phyloP scores from a whole-genome alignment of 108 stramenopile genomes.

The Nannochloropsis gaditana region DNA sequence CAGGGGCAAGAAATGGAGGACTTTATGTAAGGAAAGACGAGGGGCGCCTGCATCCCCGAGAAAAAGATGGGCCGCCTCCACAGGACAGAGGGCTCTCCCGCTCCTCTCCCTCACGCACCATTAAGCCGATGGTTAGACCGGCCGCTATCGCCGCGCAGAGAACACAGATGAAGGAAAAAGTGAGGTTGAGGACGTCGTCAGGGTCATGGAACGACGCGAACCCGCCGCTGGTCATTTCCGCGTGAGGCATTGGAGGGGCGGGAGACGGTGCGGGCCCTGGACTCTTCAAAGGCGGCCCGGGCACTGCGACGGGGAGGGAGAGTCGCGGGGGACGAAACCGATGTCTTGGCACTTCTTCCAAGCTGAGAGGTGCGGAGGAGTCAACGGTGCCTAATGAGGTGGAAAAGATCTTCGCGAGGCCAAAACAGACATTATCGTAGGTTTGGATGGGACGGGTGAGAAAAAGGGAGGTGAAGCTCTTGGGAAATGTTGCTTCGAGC shows the following conservation, averaged over 20 bases:
- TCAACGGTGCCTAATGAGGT: background rate
- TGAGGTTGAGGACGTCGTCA: background rate
- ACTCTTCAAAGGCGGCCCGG: background rate
- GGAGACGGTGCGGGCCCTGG: background rate
- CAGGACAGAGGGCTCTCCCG: background rate
- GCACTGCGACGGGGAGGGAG: background rate
- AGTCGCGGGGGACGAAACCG: background rate
- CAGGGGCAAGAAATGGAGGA: background rate
- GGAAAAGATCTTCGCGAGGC: background rate
- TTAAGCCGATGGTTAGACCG: slow-evolving; percentile 86
- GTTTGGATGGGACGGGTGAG: background rate
- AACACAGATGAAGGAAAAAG: slow-evolving; percentile 57
- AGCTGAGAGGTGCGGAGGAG: background rate
- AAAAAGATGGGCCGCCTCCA: no score
- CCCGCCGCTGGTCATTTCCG: background rate
- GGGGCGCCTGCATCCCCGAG: no score
- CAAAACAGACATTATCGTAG: background rate
- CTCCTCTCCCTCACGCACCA: slow-evolving; percentile 41
- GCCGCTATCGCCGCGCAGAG: slow-evolving; percentile 76
- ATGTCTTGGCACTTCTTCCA: background rate
- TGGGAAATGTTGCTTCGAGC: background rate
- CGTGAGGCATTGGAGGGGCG: background rate
- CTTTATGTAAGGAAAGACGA: no score
- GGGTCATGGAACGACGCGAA: background rate
- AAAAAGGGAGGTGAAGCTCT: background rate